Conservation (phyloP, 148 eudicot species). For the Nyssa sinensis region DNA sequence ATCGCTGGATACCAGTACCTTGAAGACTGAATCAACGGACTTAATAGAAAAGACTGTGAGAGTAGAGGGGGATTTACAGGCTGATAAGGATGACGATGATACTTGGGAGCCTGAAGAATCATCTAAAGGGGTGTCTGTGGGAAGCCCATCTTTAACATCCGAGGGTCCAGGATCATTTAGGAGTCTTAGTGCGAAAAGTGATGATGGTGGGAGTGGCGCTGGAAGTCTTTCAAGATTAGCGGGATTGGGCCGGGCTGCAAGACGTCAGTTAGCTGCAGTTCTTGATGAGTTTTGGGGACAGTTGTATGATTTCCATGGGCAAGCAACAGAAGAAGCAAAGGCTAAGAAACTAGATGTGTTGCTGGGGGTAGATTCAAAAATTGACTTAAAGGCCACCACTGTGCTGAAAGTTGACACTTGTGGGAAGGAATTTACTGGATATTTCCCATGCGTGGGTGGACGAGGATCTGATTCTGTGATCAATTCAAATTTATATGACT, state of each 20-base stretch:
- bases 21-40: constrained; percentile 33
- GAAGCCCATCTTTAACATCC: constrained; percentile 32
- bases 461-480: constrained; percentile 45
- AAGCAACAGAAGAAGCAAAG: constrained; percentile 68
- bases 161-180: constrained; percentile 79
- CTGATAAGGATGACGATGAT: constrained; percentile 47
- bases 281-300: constrained; percentile 99
- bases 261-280: constrained; percentile 72
- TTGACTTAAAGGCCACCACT: constrained; percentile 36
- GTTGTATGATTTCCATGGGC: constrained; percentile 89
- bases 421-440: constrained; percentile 44
- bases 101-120: constrained; percentile 58
- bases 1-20: constrained; percentile 17
- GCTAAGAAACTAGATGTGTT: constrained; percentile 63
- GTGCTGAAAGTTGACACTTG: constrained; percentile 29
- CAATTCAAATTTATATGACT: constrained; percentile 41
- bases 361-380: constrained; percentile 52
- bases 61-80: constrained; percentile 40
- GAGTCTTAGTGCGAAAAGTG: constrained; percentile 70
- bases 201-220: constrained; percentile 70
- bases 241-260: constrained; percentile 89
- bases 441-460: constrained; percentile 36
- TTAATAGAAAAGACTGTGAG: constrained; percentile 41
- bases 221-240: constrained; percentile 89
- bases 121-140: constrained; percentile 39